Evolutionary conservation across 2,329 filamentous ascomycete species (phyloP).

Genomic region (Fusarium protoensiforme): DNA sequence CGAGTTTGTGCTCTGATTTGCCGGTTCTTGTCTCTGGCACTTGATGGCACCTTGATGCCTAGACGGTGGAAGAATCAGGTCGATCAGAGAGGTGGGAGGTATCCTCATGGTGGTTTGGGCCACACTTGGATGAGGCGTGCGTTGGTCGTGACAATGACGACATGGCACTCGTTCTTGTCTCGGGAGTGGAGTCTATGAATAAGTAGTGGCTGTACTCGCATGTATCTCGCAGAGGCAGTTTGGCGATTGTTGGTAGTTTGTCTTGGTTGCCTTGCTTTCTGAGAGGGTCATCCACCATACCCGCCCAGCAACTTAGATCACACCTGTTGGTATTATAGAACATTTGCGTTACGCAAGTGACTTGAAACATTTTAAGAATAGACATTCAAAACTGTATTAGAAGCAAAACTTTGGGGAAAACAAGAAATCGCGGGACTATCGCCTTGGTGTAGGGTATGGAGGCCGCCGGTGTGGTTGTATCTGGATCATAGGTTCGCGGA

Average conservation of each 20-base stretch:
- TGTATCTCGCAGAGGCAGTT: not conserved
- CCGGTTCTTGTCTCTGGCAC: not conserved
- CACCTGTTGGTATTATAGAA: not conserved
- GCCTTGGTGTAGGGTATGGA: not conserved
- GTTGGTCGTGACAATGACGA: not conserved
- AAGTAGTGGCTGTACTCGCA: not conserved
- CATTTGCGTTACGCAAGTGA: not conserved
- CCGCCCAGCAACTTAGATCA: not conserved
- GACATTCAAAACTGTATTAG: not conserved
- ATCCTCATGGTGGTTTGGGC: not conserved
- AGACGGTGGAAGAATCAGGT: not conserved
- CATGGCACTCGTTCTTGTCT: not conserved
- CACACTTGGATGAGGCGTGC: not conserved
- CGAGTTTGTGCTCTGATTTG: not conserved
- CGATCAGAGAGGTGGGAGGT: not conserved
- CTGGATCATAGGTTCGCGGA: not conserved
- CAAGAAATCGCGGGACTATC: not conserved
- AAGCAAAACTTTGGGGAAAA: not conserved
- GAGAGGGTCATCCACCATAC: not conserved
- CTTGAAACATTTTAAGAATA: not conserved
- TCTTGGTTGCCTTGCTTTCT: not conserved
- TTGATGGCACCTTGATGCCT: not conserved
- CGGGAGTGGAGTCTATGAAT: not conserved
- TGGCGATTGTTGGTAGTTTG: not conserved
- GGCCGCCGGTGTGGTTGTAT: not conserved